A percentile compares a stretch with the other conserved stretches of the same genome.
Conservation (phyloP, 176 grass and related monocot species). For the Avena sativa region DNA sequence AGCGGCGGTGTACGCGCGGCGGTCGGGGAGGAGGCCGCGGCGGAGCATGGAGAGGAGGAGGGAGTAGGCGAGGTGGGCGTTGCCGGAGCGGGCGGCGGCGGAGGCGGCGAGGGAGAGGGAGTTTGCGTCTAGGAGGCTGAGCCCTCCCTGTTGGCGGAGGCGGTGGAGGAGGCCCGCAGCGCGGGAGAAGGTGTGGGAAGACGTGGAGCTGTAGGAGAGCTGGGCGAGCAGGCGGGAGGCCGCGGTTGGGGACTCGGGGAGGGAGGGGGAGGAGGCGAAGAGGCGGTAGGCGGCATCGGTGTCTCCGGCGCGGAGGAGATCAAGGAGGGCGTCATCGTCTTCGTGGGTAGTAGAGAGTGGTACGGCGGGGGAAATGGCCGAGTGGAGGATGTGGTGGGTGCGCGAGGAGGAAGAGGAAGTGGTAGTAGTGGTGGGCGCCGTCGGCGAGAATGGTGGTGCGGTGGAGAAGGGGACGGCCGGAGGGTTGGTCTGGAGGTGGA, state of each 20-base stretch:
- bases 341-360: constrained; percentile 5
- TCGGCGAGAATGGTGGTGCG: not conserved
- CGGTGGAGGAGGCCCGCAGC: constrained; percentile 59
- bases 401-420: constrained; percentile 12
- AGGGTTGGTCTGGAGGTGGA: not conserved
- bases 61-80: constrained; percentile 52
- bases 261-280: constrained; percentile 49
- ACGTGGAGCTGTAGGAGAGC: constrained; percentile 56
- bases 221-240: constrained; percentile 84
- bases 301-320: constrained; percentile 59
- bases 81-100: constrained; percentile 60
- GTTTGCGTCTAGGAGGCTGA: constrained; percentile 75
- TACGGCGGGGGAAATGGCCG: not conserved
- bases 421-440: not conserved
- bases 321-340: constrained; percentile 53
- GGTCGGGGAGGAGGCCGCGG: constrained; percentile 67
- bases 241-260: constrained; percentile 57
- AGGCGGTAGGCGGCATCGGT: constrained; percentile 76
- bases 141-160: constrained; percentile 49
- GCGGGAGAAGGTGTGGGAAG: constrained; percentile 49
- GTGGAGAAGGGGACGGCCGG: not conserved
- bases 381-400: not conserved
- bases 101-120: constrained; percentile 75
- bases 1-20: constrained; percentile 82
- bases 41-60: constrained; percentile 73